A percentile compares a stretch with the other conserved stretches of the same genome.
Conservation (phyloP, 2,329 filamentous ascomycete genomes). For the Fusarium dlaminii region DNA sequence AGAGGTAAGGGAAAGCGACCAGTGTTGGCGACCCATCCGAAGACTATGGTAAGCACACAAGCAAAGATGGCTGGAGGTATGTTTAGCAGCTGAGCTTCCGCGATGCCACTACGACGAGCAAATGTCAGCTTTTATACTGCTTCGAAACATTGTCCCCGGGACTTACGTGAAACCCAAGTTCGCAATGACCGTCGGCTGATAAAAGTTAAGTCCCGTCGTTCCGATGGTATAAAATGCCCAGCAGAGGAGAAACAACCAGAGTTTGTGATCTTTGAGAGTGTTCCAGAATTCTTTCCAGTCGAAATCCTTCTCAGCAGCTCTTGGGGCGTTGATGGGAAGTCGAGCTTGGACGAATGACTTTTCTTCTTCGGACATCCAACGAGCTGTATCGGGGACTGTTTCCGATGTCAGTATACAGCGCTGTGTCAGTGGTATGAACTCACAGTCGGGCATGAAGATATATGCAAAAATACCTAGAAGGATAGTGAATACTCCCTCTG, state of each 20-base stretch:
- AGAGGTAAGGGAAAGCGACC: neutral
- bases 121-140: accelerated
- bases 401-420: neutral
- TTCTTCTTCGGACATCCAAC: neutral
- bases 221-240: neutral
- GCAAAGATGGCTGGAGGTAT: neutral
- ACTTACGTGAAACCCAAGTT: neutral
- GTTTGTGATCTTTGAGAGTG: neutral
- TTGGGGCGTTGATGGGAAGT: neutral
- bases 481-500: neutral
- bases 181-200: neutral
- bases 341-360: neutral
- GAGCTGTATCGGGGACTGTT: neutral
- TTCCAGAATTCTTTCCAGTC: neutral
- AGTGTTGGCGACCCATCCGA: neutral
- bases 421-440: accelerated
- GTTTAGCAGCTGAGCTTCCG: neutral
- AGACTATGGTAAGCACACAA: neutral
- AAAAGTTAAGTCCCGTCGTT: neutral
- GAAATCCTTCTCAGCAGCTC: neutral
- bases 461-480: neutral
- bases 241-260: neutral
- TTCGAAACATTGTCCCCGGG: accelerated
- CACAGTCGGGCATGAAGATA: neutral
- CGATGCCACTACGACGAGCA: neutral